Conservation (phyloP, 306 rosid genomes). For the Dryas alaskensis region DNA sequence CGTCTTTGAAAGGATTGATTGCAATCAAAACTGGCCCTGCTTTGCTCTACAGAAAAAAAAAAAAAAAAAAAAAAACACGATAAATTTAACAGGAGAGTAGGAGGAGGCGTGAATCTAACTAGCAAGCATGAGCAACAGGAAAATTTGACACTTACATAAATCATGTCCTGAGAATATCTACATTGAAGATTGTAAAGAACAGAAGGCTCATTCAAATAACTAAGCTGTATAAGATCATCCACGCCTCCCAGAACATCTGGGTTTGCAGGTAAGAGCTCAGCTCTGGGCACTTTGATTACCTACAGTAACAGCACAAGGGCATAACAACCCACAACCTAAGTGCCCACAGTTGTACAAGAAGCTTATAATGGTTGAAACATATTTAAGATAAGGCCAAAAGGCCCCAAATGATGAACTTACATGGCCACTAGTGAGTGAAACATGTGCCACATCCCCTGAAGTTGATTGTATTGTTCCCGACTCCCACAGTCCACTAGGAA, state of each 20-base stretch:
- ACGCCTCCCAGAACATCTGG: constrained; percentile 85
- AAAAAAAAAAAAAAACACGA: constrained; percentile 28
- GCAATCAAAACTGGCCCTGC: constrained; percentile 90
- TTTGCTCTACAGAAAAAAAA: constrained; percentile 60
- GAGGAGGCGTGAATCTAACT: constrained; percentile 19
- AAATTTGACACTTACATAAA: constrained; percentile 60
- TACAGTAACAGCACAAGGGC: constrained; percentile 36
- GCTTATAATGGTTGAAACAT: neutral
- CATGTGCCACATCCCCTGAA: constrained; percentile 61
- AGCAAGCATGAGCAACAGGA: constrained; percentile 25
- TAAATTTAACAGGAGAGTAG: constrained; percentile 24
- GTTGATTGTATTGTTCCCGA: constrained; percentile 76
- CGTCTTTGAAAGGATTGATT: constrained; percentile 81
- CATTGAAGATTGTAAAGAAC: constrained; percentile 69
- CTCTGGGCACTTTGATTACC: constrained; percentile 59
- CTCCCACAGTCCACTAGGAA: constrained; percentile 68
- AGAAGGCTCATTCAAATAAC: constrained; percentile 90
- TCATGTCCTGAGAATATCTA: constrained; percentile 75
- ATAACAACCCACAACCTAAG: constrained; percentile 29
- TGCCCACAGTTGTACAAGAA: constrained; percentile 15
- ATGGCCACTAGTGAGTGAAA: constrained; percentile 64
- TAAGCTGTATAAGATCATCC: constrained; percentile 88
- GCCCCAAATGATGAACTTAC: constrained; percentile 41
- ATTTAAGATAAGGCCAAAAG: constrained; percentile 13
- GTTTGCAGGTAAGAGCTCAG: constrained; percentile 80